Evolutionary conservation across 1,139 yeast genomes (phyloP).

Genomic region (Pichiaceae sp.): DNA sequence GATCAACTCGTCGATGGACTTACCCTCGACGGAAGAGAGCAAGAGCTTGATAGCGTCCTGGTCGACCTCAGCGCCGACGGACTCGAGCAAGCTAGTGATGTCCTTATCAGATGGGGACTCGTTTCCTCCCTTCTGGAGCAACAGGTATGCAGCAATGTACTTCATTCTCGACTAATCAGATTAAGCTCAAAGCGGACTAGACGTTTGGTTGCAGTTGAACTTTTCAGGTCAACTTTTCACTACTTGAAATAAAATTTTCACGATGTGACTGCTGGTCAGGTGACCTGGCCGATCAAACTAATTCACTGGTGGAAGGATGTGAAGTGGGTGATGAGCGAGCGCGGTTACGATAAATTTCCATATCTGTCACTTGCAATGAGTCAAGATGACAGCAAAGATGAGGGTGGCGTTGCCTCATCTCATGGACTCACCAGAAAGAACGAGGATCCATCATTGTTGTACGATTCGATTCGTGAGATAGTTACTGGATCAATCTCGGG

Average conservation of each 20-base stretch:
- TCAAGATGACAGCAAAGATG: too few relatives aligned
- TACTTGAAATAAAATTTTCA: too few relatives aligned
- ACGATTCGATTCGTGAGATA: conserved; percentile 20
- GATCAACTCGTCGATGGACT: conserved; percentile 82
- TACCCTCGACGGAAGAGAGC: conserved; percentile 90
- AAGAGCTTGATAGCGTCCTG: conserved; percentile 80
- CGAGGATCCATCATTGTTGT: conserved; percentile 9
- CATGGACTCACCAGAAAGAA: too few relatives aligned
- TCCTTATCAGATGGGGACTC: conserved; percentile 86
- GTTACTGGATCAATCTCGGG: conserved; percentile 56
- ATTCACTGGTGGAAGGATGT: too few relatives aligned
- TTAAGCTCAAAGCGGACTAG: conserved; percentile 33
- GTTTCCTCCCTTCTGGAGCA: conserved; percentile 61
- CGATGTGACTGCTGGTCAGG: too few relatives aligned
- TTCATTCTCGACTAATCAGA: conserved; percentile 43
- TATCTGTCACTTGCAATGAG: too few relatives aligned
- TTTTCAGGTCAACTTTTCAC: too few relatives aligned
- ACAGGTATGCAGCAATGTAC: conserved; percentile 64
- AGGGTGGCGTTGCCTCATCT: too few relatives aligned
- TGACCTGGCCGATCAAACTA: too few relatives aligned
- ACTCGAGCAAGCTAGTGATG: conserved; percentile 78
- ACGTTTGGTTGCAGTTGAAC: too few relatives aligned
- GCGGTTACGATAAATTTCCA: too few relatives aligned
- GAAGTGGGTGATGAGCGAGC: too few relatives aligned
- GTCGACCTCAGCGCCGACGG: conserved; percentile 95